Conservation (phyloP, 108 stramenopile genomes). For the Cylindrotheca fusiformis region DNA sequence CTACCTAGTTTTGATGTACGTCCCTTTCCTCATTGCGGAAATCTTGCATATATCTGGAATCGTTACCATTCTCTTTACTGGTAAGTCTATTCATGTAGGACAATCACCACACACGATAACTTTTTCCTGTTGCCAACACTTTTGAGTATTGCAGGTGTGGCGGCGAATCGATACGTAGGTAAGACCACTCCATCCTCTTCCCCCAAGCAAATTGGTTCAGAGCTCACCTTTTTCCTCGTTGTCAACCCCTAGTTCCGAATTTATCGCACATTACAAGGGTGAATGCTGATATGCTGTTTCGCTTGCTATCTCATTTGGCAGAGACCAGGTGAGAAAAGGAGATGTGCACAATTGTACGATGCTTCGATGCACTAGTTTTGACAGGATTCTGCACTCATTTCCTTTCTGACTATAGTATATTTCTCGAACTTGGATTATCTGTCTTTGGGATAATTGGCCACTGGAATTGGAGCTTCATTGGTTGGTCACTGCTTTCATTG, state of each 20-base stretch:
- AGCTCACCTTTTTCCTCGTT: no score
- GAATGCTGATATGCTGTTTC: conserved; percentile 56
- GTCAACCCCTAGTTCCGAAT: no score
- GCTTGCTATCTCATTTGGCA: conserved; percentile 57
- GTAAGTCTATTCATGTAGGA: no score
- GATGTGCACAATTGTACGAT: no score
- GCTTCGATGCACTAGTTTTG: no score
- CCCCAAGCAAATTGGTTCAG: no score
- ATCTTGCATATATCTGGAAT: conserved; percentile 73
- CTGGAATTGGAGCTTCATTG: conserved; percentile 47
- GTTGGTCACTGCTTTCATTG: conserved; percentile 57
- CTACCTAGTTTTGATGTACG: conserved; percentile 62
- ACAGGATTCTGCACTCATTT: no score
- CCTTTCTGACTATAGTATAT: conserved; percentile 43
- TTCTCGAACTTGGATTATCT: conserved; percentile 80
- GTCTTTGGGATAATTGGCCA: conserved; percentile 47
- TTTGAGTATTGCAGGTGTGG: conserved; percentile 28
- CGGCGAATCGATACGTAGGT: conserved; percentile 57
- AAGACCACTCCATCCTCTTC: no score
- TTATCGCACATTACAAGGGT: conserved; percentile 40
- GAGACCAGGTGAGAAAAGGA: conserved; percentile 37
- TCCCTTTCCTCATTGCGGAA: conserved; percentile 76
- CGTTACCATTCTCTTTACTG: conserved; percentile 87
- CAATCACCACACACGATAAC: no score
- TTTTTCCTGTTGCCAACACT: no score